Conservation (phyloP, 345 rosid species). For the Salix suchowensis region DNA sequence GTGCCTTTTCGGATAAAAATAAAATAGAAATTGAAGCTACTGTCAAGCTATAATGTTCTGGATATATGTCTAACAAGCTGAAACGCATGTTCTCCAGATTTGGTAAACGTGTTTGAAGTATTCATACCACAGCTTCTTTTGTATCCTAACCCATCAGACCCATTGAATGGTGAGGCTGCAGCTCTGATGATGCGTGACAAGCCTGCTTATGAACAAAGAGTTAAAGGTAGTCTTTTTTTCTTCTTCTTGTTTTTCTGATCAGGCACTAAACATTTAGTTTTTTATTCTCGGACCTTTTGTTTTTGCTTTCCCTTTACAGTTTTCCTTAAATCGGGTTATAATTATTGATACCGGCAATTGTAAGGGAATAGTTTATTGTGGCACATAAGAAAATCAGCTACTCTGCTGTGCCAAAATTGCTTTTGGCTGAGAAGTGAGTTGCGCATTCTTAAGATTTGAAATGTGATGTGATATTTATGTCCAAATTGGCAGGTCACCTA, state of each 20-base stretch:
- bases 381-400: not conserved
- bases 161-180: slow-evolving; percentile 98
- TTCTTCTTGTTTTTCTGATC: not conserved
- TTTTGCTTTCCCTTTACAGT: not conserved
- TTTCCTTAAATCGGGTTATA: not conserved
- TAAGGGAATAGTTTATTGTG: not conserved
- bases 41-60: not conserved
- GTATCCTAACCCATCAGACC: slow-evolving; percentile 93
- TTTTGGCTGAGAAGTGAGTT: not conserved
- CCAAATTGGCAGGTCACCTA: not conserved
- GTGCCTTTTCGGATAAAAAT: not conserved
- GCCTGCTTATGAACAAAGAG: slow-evolving; percentile 51
- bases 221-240: slow-evolving; percentile 38
- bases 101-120: slow-evolving; percentile 90
- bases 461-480: not conserved
- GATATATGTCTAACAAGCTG: slow-evolving; percentile 12
- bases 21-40: not conserved
- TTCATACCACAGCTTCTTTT: slow-evolving; percentile 96
- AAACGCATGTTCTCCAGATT: slow-evolving; percentile 41
- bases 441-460: not conserved
- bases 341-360: not conserved
- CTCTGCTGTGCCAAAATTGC: not conserved
- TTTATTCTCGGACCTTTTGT: not conserved
- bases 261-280: not conserved
- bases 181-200: slow-evolving; percentile 51